Percentiles rank a stretch among this genome's conserved stretches.
Evolutionary conservation across 768 basidiomycete species (phyloP).

Genomic region (Guyanaporus albipodus): DNA sequence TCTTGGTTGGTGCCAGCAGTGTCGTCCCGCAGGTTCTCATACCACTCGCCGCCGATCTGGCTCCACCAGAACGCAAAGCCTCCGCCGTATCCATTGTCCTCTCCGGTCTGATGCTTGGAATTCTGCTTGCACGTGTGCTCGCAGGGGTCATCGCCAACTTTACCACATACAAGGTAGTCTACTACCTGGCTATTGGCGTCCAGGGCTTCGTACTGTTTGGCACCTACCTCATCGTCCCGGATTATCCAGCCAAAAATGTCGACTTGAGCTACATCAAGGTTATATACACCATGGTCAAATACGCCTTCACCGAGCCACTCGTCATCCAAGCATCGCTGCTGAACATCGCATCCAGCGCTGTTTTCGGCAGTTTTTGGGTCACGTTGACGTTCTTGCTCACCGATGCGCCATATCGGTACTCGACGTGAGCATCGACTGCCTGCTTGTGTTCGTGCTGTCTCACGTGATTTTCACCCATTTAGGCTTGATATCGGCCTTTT

Average conservation of each 20-base stretch:
- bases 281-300: constrained; percentile 69
- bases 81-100: constrained; percentile 70
- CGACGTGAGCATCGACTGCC: constrained; percentile 58
- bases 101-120: constrained; percentile 62
- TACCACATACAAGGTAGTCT: constrained; percentile 64
- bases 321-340: constrained; percentile 64
- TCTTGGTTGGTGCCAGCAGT: constrained; percentile 61
- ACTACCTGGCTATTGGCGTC: constrained; percentile 68
- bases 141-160: constrained; percentile 71
- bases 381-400: constrained; percentile 77
- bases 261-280: constrained; percentile 61
- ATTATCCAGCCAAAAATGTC: constrained; percentile 71
- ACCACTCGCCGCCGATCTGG: constrained; percentile 73
- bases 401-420: constrained; percentile 68
- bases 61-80: constrained; percentile 65
- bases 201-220: constrained; percentile 54
- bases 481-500: constrained; percentile 62
- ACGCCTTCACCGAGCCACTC: constrained; percentile 67
- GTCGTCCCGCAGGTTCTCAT: constrained; percentile 71
- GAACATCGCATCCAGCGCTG: constrained; percentile 52
- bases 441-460: too few species aligned
- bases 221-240: constrained; percentile 62
- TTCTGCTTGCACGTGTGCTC: constrained; percentile 69
- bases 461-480: neutral
- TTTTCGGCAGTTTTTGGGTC: constrained; percentile 60